Conservation (phyloP, 1,139 yeast genomes). For the Saccharomyces hybrid region DNA sequence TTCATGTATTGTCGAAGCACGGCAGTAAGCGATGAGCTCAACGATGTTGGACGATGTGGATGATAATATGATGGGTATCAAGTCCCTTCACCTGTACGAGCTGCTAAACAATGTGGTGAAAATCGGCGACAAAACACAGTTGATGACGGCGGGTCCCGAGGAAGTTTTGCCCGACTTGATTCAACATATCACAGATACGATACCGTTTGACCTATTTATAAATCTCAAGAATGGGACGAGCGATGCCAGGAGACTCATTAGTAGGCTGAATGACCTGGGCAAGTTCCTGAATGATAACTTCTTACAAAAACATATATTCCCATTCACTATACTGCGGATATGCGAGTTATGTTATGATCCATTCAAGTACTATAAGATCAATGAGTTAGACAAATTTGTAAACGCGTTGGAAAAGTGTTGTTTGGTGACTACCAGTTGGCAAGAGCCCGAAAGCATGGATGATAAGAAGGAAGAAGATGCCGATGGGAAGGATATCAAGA, state of each 20-base stretch:
- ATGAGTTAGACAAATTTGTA: conserved; percentile 26
- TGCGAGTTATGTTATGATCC: conserved; percentile 32
- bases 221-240: background rate
- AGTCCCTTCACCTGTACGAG: conserved; percentile 17
- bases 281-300: conserved; percentile 15
- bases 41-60: conserved; percentile 19
- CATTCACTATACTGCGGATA: conserved; percentile 30
- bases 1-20: background rate
- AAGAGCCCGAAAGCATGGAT: conserved; percentile 5
- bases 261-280: background rate
- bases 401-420: conserved; percentile 26
- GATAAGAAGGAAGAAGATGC: conserved; percentile 4
- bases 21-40: background rate
- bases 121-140: conserved; percentile 10
- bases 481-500: conserved; percentile 11
- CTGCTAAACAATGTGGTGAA: conserved; percentile 16
- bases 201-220: conserved; percentile 24
- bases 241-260: background rate
- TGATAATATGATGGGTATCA: conserved; percentile 30
- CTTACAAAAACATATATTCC: conserved; percentile 14
- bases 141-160: conserved; percentile 11
- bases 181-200: conserved; percentile 21
- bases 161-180: conserved; percentile 18
- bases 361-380: conserved; percentile 23
- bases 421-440: conserved; percentile 13